Evolutionary conservation across 257 asterid species (phyloP).

Genomic region (Hygrophila difformis): DNA sequence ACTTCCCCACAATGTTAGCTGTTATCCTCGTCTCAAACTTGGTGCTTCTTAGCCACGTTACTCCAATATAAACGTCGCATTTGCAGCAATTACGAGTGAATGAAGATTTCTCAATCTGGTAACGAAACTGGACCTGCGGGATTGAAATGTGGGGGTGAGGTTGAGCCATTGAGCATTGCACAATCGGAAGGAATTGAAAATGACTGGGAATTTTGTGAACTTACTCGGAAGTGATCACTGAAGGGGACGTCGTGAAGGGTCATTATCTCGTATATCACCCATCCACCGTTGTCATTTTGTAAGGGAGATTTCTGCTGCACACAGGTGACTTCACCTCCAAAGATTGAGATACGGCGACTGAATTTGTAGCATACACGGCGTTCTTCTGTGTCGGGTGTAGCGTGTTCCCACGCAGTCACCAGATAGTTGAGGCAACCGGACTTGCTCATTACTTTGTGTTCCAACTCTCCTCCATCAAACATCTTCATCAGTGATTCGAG

Average conservation of each 20-base stretch:
- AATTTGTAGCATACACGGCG: conserved; percentile 58
- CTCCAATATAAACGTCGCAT: conserved; percentile 51
- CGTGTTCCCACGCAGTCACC: conserved; percentile 52
- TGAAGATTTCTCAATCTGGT: conserved; percentile 41
- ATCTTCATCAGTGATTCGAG: conserved; percentile 47
- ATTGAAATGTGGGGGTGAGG: background rate
- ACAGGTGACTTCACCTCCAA: conserved; percentile 75
- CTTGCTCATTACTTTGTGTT: conserved; percentile 63
- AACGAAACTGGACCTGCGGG: conserved; percentile 53
- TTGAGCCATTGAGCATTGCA: background rate
- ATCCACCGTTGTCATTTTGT: conserved; percentile 38
- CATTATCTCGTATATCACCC: conserved; percentile 61
- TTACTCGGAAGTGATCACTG: conserved; percentile 60
- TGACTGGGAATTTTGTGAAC: conserved; percentile 8
- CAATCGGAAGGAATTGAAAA: background rate
- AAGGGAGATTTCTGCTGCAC: conserved; percentile 48
- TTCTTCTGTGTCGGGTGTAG: conserved; percentile 31
- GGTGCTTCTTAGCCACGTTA: conserved; percentile 57
- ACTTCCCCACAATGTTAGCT: conserved; percentile 43
- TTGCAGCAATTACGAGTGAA: conserved; percentile 38
- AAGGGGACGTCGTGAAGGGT: conserved; percentile 64
- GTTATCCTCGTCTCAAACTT: conserved; percentile 61
- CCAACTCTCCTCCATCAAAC: conserved; percentile 77
- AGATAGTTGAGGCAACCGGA: conserved; percentile 66
- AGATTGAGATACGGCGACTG: conserved; percentile 52